These are phyloP conservation scores for Cystobasidium onofrii DNA, from an alignment of 768 basidiomycete species.

Conservation along the genomic window DNA sequence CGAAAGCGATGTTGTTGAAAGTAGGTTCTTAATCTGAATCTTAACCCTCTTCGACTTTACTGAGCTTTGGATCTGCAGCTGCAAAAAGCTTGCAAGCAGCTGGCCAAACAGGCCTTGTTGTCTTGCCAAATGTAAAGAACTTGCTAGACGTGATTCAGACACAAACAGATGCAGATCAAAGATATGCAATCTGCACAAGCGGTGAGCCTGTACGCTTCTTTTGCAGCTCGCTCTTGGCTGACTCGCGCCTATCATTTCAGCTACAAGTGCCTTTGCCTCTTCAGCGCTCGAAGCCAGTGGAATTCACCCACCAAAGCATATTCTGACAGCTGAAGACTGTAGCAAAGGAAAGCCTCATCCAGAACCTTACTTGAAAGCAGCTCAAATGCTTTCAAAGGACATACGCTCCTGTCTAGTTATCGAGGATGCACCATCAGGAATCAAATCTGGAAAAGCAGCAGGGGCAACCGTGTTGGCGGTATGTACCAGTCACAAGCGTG, in stretches of 20 bases:
- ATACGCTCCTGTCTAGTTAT: conserved; percentile 54
- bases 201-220: too few species aligned
- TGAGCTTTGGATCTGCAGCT: not conserved
- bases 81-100: conserved; percentile 3
- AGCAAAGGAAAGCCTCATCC: conserved; percentile 50
- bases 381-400: not conserved
- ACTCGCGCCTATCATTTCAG: too few species aligned
- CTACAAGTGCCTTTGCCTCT: conserved; percentile 52
- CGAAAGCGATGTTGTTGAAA: conserved; percentile 15
- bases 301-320: conserved; percentile 59
- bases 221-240: too few species aligned
- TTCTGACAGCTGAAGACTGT: conserved; percentile 65
- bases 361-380: conserved; percentile 68
- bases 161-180: not conserved
- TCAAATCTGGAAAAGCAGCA: conserved; percentile 65
- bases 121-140: conserved; percentile 60
- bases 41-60: not conserved
- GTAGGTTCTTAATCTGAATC: not conserved
- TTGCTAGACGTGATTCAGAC: conserved; percentile 57
- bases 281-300: conserved; percentile 64
- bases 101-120: conserved; percentile 47
- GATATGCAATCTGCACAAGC: conserved; percentile 23
- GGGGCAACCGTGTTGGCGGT: conserved; percentile 71
- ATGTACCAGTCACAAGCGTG: conserved; percentile 65
- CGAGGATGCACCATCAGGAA: conserved; percentile 80